phyloP scores from a whole-genome alignment of 352 stramenopile species.

The Globisporangium apiculatum region DNA sequence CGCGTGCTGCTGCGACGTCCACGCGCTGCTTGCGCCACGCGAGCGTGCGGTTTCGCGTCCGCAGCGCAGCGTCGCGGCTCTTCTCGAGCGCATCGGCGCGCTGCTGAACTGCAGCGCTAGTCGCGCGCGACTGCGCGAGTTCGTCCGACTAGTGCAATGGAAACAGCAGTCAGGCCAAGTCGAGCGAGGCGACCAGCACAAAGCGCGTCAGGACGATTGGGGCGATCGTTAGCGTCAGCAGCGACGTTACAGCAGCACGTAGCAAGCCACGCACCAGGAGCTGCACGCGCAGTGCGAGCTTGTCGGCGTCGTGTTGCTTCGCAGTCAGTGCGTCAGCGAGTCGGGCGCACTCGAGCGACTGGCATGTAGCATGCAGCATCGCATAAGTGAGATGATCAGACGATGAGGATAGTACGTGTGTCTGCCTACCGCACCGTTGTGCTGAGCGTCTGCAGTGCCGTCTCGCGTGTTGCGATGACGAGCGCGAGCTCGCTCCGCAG shows the following conservation, averaged over 20 bases:
- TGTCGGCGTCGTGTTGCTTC: constrained; percentile 30
- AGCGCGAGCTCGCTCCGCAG: constrained; percentile 14
- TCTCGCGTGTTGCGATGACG: constrained; percentile 15
- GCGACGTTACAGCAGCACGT: not conserved
- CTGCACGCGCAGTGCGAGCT: constrained; percentile 8
- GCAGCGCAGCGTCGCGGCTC: constrained; percentile 12
- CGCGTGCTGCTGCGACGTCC: not conserved
- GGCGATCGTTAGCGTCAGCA: not conserved
- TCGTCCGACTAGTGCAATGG: constrained; percentile 18
- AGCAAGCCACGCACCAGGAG: constrained; percentile 14
- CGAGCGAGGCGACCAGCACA: too few species aligned
- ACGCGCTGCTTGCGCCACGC: constrained; percentile 21
- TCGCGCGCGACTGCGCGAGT: constrained; percentile 11
- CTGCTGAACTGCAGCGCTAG: constrained; percentile 1
- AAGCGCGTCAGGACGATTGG: not conserved
- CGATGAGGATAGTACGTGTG: too few species aligned
- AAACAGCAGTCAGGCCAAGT: too few species aligned
- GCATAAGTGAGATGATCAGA: not conserved
- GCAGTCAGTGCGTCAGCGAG: constrained; percentile 11
- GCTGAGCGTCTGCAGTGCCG: constrained; percentile 6
- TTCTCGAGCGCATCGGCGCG: constrained; percentile 15
- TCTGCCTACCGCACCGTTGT: constrained; percentile 13
- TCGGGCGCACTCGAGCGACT: constrained; percentile 17
- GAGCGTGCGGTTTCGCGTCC: constrained; percentile 30
- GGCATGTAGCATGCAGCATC: not conserved